These are phyloP conservation scores for Candida qinlingensis DNA, from an alignment of 805 yeast genomes.

Conservation along the genomic window DNA sequence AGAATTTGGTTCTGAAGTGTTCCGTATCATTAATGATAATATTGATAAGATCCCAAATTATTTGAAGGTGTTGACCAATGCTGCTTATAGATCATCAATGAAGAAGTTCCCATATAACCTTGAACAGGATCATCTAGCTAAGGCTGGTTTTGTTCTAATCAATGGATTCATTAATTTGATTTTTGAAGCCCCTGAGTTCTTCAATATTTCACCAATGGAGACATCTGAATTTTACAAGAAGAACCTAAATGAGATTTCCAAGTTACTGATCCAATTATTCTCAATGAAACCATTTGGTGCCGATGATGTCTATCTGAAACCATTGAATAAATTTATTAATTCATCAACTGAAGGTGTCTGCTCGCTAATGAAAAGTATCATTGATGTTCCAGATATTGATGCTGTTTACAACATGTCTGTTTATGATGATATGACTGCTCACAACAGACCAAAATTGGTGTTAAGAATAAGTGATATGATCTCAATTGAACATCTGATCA, in stretches of 20 bases:
- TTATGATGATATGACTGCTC: slow-evolving; percentile 63
- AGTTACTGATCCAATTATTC: slow-evolving; percentile 60
- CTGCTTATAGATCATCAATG: slow-evolving; percentile 35
- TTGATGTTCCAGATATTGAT: slow-evolving; percentile 54
- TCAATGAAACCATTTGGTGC: slow-evolving; percentile 60
- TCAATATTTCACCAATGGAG: slow-evolving; percentile 39
- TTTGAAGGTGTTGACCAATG: slow-evolving; percentile 48
- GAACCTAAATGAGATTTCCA: slow-evolving; percentile 52
- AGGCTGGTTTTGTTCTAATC: slow-evolving; percentile 62
- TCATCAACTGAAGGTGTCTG: slow-evolving; percentile 44
- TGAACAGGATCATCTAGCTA: slow-evolving; percentile 55
- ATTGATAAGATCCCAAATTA: slow-evolving; percentile 49
- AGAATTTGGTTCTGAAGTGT: slow-evolving; percentile 58
- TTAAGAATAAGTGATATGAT: slow-evolving; percentile 43
- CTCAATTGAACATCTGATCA: slow-evolving; percentile 39
- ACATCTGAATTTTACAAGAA: slow-evolving; percentile 23
- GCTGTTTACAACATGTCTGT: slow-evolving; percentile 53
- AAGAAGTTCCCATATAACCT: slow-evolving; percentile 51
- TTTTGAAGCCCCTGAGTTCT: slow-evolving; percentile 49
- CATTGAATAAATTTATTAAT: slow-evolving; percentile 67
- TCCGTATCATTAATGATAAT: slow-evolving; percentile 43
- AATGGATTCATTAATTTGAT: slow-evolving; percentile 46
- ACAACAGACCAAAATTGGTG: slow-evolving; percentile 42
- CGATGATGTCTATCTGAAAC: slow-evolving; percentile 66
- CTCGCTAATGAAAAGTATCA: slow-evolving; percentile 39